phyloP scores from a whole-genome alignment of 257 asterid species.

The Rauvolfia tetraphylla region DNA sequence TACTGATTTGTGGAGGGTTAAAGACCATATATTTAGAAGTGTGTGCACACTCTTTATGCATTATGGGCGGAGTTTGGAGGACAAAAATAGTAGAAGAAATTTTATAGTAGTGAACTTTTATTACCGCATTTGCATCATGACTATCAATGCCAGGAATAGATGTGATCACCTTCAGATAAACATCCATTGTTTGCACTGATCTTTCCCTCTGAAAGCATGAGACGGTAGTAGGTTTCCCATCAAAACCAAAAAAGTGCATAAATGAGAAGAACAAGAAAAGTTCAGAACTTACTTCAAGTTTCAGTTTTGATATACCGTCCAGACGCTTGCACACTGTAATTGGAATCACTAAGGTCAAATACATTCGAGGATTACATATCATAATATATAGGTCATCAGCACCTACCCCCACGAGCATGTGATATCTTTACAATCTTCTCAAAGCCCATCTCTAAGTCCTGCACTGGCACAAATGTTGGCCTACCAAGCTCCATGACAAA shows the following conservation, averaged over 20 bases:
- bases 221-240: conserved; percentile 17
- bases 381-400: conserved; percentile 1
- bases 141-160: conserved; percentile 86
- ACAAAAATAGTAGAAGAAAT: not conserved
- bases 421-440: conserved; percentile 87
- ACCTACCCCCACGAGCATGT: conserved; percentile 87
- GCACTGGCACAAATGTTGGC: conserved; percentile 84
- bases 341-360: conserved; percentile 7
- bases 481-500: conserved; percentile 68
- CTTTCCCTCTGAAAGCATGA: conserved; percentile 57
- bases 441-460: conserved; percentile 85
- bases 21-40: not conserved
- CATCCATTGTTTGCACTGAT: conserved; percentile 66
- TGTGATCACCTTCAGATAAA: conserved; percentile 71
- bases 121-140: conserved; percentile 84
- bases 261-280: conserved; percentile 3
- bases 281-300: conserved; percentile 54
- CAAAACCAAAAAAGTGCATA: conserved; percentile 7
- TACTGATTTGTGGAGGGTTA: too few species aligned
- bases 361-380: conserved; percentile 12
- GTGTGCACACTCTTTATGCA: not conserved
- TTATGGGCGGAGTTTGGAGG: not conserved
- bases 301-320: conserved; percentile 66
- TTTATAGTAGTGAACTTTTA: conserved; percentile 5
- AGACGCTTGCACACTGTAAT: conserved; percentile 79